Conservation (phyloP, 2,329 filamentous ascomycete species). For the Achaetomium macrosporum region DNA sequence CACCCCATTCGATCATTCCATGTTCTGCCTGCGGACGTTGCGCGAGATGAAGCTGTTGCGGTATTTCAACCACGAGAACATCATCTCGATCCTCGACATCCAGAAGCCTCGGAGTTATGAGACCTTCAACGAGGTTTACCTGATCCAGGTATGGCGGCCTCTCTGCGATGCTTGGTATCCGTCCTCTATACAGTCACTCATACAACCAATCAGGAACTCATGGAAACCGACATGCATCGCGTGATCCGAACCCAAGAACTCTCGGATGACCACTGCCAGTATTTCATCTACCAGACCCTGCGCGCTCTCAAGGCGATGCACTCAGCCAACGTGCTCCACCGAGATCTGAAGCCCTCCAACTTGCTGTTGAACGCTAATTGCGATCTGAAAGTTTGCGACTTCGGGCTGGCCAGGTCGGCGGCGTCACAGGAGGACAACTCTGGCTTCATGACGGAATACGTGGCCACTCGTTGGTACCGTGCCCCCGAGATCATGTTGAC, state of each 20-base stretch:
- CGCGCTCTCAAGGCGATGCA: slow-evolving; percentile 98
- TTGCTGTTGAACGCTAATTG: slow-evolving; percentile 96
- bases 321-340: slow-evolving; percentile 94
- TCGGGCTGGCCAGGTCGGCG: slow-evolving; percentile 89
- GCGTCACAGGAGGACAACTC: slow-evolving; percentile 98
- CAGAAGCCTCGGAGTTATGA: slow-evolving; percentile 97
- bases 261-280: slow-evolving; percentile 98
- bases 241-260: slow-evolving; percentile 98
- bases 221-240: slow-evolving; percentile 99
- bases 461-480: slow-evolving; percentile 97
- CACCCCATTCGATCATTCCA: slow-evolving; percentile 96
- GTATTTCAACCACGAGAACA: slow-evolving; percentile 99
- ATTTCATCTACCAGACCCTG: slow-evolving; percentile 99
- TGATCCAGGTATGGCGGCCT: slow-evolving; percentile 71
- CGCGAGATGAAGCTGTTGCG: slow-evolving; percentile 98
- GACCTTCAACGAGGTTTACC: slow-evolving; percentile 93
- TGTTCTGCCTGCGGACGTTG: slow-evolving; percentile 94
- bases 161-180: background rate
- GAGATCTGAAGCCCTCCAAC: slow-evolving; percentile 96
- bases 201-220: slow-evolving; percentile 65
- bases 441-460: slow-evolving; percentile 99
- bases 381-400: slow-evolving; percentile 98
- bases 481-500: slow-evolving; percentile 99
- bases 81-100: slow-evolving; percentile 98
- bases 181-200: slow-evolving; percentile 16